phyloP scores from a whole-genome alignment of 108 stramenopile species.

The Epithemia pelagica region DNA sequence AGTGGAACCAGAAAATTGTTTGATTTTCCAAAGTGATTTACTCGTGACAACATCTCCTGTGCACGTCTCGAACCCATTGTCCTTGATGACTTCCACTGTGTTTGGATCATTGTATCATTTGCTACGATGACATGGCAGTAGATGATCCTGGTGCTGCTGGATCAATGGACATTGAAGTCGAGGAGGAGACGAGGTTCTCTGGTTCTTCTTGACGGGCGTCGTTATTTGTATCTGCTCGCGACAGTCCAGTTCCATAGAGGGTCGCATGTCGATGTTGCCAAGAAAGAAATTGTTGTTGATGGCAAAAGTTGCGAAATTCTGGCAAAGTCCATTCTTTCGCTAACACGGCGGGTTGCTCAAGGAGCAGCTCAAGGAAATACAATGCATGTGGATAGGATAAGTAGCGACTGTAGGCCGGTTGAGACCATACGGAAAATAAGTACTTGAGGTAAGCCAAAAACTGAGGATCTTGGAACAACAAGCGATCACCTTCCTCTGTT shows the following conservation, averaged over 20 bases:
- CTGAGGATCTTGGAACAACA: constrained; percentile 45
- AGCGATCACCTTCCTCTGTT: constrained; percentile 21
- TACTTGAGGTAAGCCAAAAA: constrained; percentile 73
- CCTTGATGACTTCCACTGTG: no score
- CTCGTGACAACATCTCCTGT: no score
- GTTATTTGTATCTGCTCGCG: no score
- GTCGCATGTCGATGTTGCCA: constrained; percentile 71
- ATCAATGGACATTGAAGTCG: no score
- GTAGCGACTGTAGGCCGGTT: constrained; percentile 69
- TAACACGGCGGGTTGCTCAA: constrained; percentile 45
- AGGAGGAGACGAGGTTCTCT: no score
- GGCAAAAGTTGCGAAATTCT: constrained; percentile 75
- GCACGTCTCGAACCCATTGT: no score
- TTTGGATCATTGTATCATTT: no score
- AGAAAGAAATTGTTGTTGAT: constrained; percentile 80
- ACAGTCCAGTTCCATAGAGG: constrained; percentile 63
- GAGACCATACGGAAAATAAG: constrained; percentile 46
- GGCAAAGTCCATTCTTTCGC: constrained; percentile 67
- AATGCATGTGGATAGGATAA: constrained; percentile 74
- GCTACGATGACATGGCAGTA: no score
- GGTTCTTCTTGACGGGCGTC: no score
- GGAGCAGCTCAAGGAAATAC: constrained; percentile 74
- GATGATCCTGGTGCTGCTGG: no score
- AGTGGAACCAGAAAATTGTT: no score
- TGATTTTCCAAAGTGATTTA: no score